phyloP scores from a whole-genome alignment of 1,284 basidiomycete species.

The Ustilago shanxiensis region DNA sequence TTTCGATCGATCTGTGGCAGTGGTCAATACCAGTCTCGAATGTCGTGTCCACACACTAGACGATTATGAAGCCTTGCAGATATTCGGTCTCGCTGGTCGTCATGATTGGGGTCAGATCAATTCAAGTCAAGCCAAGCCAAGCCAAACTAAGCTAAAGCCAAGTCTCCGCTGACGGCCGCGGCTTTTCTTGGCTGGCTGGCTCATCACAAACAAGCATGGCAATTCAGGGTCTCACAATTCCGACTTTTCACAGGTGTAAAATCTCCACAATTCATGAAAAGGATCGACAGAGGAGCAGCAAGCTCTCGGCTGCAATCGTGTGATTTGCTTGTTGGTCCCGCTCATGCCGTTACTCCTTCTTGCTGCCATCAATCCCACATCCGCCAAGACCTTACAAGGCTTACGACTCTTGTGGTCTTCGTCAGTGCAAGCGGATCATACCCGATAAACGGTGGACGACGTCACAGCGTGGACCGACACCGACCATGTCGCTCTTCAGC shows the following conservation, averaged over 20 bases:
- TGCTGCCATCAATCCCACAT: background rate
- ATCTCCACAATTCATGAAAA: background rate
- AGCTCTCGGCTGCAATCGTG: too few relatives aligned
- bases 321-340: too few relatives aligned
- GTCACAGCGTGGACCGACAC: constrained; percentile 1
- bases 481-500: constrained; percentile 26
- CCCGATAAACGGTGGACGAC: background rate
- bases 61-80: too few relatives aligned
- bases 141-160: background rate
- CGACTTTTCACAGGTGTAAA: background rate
- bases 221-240: background rate
- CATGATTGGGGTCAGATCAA: too few relatives aligned
- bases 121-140: too few relatives aligned
- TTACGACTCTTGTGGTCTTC: background rate
- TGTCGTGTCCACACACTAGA: too few relatives aligned
- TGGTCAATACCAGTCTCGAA: background rate
- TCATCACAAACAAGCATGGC: too few relatives aligned
- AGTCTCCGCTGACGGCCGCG: background rate
- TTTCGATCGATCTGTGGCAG: background rate
- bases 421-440: background rate
- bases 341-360: too few relatives aligned
- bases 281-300: background rate
- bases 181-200: constrained; percentile 13
- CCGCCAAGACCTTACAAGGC: too few relatives aligned
- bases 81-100: too few relatives aligned